These are phyloP conservation scores for Cardamine chenopodiifolia DNA, from an alignment of 345 rosid genomes.

Conservation along the genomic window DNA sequence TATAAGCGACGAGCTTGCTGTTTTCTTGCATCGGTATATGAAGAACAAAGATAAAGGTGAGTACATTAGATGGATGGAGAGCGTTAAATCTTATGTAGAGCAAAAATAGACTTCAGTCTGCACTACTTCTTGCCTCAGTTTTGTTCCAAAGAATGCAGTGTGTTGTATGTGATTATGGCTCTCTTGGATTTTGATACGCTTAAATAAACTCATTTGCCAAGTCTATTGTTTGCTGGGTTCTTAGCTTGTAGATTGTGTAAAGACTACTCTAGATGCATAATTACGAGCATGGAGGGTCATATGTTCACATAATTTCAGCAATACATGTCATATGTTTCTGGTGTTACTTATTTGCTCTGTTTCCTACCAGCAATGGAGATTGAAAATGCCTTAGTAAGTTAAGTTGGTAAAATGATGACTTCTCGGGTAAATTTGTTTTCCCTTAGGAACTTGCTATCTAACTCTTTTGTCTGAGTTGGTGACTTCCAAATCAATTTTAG, in stretches of 20 bases:
- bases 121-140: not conserved
- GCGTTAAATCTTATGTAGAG: conserved; percentile 69
- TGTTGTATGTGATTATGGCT: conserved; percentile 21
- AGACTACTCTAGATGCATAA: not conserved
- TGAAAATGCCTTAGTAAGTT: not conserved
- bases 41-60: conserved; percentile 71
- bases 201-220: conserved; percentile 20
- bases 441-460: conserved; percentile 18
- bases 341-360: conserved; percentile 1
- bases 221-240: not conserved
- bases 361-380: conserved; percentile 8
- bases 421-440: conserved; percentile 1
- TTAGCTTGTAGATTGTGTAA: conserved; percentile 26
- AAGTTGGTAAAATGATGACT: conserved; percentile 44
- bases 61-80: conserved; percentile 70
- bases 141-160: conserved; percentile 11
- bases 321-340: not conserved
- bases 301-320: not conserved
- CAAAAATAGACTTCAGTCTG: conserved; percentile 41
- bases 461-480: conserved; percentile 19
- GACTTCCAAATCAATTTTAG: conserved; percentile 42
- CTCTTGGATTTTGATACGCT: not conserved
- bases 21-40: conserved; percentile 79
- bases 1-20: conserved; percentile 65
- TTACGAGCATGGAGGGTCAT: not conserved